Base-by-base conservation (phyloP, 75 land plant genomes). In the Chamaecyparis obtusa region DNA sequence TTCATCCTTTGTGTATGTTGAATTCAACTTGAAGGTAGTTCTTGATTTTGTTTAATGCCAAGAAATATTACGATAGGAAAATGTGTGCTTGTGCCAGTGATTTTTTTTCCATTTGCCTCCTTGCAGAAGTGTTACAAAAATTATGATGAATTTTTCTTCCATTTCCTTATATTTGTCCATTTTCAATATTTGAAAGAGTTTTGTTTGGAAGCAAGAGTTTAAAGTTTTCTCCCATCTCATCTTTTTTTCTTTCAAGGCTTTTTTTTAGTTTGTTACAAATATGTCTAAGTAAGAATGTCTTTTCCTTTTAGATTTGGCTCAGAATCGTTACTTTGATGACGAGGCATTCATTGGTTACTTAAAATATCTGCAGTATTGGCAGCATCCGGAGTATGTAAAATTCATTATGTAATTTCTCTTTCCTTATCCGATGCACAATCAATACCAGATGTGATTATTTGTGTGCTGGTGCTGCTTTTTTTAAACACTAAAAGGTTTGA, bases 261-360 rank as follows among this genome's bases (percentile, higher is more conserved):
- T 74, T 33, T 11, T 74, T 0, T 13, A 33, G 76, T 32, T 30
- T 30, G 16, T 74, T 51, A 51, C 55, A 32, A 30, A 33, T 74
- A 30, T 74, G 11, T 32, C 76, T 74, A 15, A 83, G n/a, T 39
- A 13, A 44, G 13, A 9, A 39, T 41, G 35, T 27, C 11, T 48
- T 13, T 60, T 48, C 54, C 21, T 17, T 21, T 41, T 93, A 97
- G 99, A 97, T 95, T 91, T 98, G 88, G 99, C 99, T 85, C 99
- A 98, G 75, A 98, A 98, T 87, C 96, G 99, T 41, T 98, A 95
- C 86, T 95, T 98, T 88, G 99, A 98, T 86, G 99, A 98, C 89
- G 99, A 98, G 87, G 95, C 99, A 75, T 98, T 96, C 80, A 97
- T 96, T 92, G 96, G 96, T 41, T 98, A 98, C 89, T 89, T 98